These are phyloP conservation scores for Volvariella surrecta DNA, from an alignment of 1,284 basidiomycete species.

Conservation along the genomic window DNA sequence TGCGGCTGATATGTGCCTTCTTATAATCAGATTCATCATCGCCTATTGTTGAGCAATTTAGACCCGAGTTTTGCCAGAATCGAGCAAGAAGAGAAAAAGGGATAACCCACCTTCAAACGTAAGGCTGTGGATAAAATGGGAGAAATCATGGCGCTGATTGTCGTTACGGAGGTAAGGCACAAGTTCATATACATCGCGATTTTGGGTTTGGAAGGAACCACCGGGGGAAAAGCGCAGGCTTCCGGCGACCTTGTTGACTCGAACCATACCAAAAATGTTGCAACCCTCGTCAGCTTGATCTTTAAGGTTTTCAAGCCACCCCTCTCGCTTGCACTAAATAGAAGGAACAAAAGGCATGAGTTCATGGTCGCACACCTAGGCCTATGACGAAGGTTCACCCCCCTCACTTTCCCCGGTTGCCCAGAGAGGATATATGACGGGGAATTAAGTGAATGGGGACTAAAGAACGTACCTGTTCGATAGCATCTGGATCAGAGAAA, in stretches of 20 bases:
- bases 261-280: slow-evolving; percentile 84
- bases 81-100: background rate
- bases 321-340: slow-evolving; percentile 81
- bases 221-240: slow-evolving; percentile 89
- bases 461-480: slow-evolving; percentile 72
- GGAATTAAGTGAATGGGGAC: background rate
- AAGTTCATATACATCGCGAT: slow-evolving; percentile 85
- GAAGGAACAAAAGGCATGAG: slow-evolving; percentile 2
- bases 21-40: slow-evolving; percentile 70
- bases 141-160: slow-evolving; percentile 87
- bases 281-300: slow-evolving; percentile 94
- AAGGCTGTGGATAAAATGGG: slow-evolving; percentile 81
- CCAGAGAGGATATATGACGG: background rate
- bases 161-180: slow-evolving; percentile 93
- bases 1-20: slow-evolving; percentile 52
- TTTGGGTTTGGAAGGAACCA: slow-evolving; percentile 85
- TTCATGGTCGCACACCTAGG: slow-evolving; percentile 2
- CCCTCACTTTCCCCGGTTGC: no score
- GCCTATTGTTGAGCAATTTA: slow-evolving; percentile 25
- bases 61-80: background rate
- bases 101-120: slow-evolving; percentile 59
- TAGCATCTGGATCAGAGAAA: slow-evolving; percentile 83
- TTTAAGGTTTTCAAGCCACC: slow-evolving; percentile 91
- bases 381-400: no score
- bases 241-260: slow-evolving; percentile 95